Evolutionary conservation across 73 alveolate species (phyloP), one percentile per base, ranked within the genome.

Genomic region (Vitrella brassicaformis): DNA sequence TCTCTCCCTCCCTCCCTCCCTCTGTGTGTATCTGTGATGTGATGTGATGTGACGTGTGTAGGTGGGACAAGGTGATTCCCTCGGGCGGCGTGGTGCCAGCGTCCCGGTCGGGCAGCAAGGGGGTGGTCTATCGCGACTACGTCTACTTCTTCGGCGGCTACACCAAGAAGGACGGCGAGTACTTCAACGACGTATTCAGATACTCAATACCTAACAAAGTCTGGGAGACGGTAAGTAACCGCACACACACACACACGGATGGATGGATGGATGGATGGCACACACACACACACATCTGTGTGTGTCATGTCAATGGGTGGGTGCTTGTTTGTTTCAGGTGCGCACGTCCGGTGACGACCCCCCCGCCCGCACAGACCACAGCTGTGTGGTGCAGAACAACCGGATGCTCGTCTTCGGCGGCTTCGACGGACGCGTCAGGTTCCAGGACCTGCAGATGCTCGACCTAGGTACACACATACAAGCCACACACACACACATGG

Each of bases 141-240:
- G 47, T 90, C 45, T 90, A 73, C 81, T 79, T 88, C 69, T 90
- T 90, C 75, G 96, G 96, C 25, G 96, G 96, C 19, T 90, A 90
- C 81, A 90, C 96, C 39, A 75, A 90, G 75, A 90, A 90, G 81
- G 96, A 93, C 25, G 98, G 98, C 27, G 96, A 90, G 70, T 92
- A 92, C 74, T 92, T 92, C 93, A 89, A 89, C 71, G 98, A 92
- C 72, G 47, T 90, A 28, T 90, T 77, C 69, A 80, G 75, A 65
- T 92, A 80, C 81, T 73, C 81, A 67, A 86, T 90, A 10, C 72
- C 70, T 22, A n/a, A n/a, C n/a, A n/a, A n/a, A n/a, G n/a, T n/a
- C n/a, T n/a, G n/a, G n/a, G n/a, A n/a, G n/a, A n/a, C n/a, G n/a
- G n/a, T n/a, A n/a, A n/a, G n/a, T n/a, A n/a, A n/a, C n/a, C n/a